These are phyloP conservation scores for Capronia americana DNA, from an alignment of 2,329 filamentous ascomycete genomes.

Conservation along the genomic window DNA sequence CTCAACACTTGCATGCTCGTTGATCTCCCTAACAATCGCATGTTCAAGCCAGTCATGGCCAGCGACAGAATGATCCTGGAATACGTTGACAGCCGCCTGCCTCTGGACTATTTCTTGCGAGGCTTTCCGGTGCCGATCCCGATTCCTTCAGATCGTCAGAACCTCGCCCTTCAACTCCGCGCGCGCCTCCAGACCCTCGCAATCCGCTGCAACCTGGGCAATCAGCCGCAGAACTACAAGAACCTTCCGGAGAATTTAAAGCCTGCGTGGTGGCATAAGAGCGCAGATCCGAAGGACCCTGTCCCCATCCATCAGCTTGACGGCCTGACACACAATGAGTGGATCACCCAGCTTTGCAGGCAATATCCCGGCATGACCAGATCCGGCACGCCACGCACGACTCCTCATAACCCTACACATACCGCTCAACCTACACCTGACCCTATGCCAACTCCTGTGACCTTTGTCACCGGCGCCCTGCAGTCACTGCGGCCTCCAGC, in stretches of 20 bases:
- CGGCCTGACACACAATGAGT: conserved; percentile 24
- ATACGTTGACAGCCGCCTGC: conserved; percentile 25
- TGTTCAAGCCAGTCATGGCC: conserved; percentile 29
- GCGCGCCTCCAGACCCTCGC: conserved; percentile 31
- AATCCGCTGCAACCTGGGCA: conserved; percentile 16
- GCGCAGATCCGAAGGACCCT: not conserved
- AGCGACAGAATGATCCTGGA: conserved; percentile 15
- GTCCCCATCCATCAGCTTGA: conserved; percentile 20
- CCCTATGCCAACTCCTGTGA: not conserved
- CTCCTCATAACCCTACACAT: not conserved
- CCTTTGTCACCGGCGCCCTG: not conserved
- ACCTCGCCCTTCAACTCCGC: conserved; percentile 22
- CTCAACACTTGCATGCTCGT: conserved; percentile 35
- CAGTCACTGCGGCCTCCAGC: not conserved
- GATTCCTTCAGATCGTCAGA: conserved; percentile 23
- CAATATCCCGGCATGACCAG: conserved; percentile 12
- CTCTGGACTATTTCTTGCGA: conserved; percentile 28
- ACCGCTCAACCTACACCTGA: not conserved
- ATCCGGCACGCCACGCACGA: not conserved
- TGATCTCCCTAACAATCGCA: conserved; percentile 24
- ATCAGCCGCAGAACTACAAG: conserved; percentile 10
- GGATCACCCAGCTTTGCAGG: conserved; percentile 7
- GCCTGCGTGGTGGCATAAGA: conserved; percentile 25
- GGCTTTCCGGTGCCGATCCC: conserved; percentile 16
- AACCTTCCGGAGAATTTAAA: conserved; percentile 6